Evolutionary conservation across 2,329 filamentous ascomycete genomes (phyloP).

Genomic region (Venturiaceae sp.): DNA sequence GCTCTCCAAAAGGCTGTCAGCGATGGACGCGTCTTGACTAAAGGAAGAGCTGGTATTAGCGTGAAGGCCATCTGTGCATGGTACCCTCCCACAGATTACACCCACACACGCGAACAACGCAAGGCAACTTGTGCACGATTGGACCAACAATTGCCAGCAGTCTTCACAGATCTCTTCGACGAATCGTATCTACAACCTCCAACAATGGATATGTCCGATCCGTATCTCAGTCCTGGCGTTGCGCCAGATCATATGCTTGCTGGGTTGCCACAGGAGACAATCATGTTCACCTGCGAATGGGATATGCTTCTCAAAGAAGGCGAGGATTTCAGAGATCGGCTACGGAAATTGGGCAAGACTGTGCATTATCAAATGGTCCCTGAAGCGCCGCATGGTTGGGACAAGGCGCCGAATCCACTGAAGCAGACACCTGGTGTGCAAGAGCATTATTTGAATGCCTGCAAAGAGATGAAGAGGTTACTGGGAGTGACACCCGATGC

Average conservation of each 20-base stretch:
- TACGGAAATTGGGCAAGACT: conserved; percentile 45
- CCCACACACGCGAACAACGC: conserved; percentile 48
- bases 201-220: conserved; percentile 41
- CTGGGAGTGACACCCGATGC: not conserved
- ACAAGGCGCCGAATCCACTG: conserved; percentile 55
- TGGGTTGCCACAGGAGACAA: conserved; percentile 48
- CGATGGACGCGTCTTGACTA: conserved; percentile 17
- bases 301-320: conserved; percentile 58
- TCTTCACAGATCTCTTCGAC: conserved; percentile 43
- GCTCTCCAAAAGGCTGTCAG: conserved; percentile 26
- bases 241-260: conserved; percentile 46
- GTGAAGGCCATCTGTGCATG: conserved; percentile 50
- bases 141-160: conserved; percentile 39
- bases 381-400: conserved; percentile 54
- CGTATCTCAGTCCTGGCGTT: conserved; percentile 49
- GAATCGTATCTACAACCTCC: conserved; percentile 38
- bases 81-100: conserved; percentile 55
- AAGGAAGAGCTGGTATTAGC: conserved; percentile 26
- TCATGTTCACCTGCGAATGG: conserved; percentile 55
- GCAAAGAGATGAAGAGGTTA: conserved; percentile 38
- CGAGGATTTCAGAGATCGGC: conserved; percentile 49
- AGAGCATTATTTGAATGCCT: conserved; percentile 45
- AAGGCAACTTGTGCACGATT: conserved; percentile 44
- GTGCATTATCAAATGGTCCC: conserved; percentile 50
- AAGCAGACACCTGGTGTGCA: conserved; percentile 41